phyloP scores from a whole-genome alignment of 1,284 basidiomycete species.

The Ganoderma resinaceum region DNA sequence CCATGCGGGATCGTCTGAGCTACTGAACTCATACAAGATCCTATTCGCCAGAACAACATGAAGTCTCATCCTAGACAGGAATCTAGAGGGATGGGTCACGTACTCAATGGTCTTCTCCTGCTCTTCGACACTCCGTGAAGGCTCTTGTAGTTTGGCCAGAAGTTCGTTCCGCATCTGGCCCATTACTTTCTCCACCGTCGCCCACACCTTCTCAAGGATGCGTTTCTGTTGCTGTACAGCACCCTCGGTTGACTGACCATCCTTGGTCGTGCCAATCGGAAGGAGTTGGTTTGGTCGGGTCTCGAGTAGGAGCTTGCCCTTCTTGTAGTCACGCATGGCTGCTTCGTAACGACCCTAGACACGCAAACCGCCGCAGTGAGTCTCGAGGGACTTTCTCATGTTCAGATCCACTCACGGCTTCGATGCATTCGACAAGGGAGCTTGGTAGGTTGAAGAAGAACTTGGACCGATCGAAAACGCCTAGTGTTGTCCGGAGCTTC shows the following conservation, averaged over 20 bases:
- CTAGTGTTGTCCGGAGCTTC: slow-evolving; percentile 91
- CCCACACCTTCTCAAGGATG: slow-evolving; percentile 97
- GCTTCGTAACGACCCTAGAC: slow-evolving; percentile 89
- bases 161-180: slow-evolving; percentile 87
- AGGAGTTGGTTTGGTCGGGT: slow-evolving; percentile 86
- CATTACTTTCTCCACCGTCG: slow-evolving; percentile 94
- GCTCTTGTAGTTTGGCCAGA: slow-evolving; percentile 82
- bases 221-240: slow-evolving; percentile 86
- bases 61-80: neutral
- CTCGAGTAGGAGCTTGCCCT: slow-evolving; percentile 92
- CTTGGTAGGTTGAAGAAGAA: slow-evolving; percentile 99
- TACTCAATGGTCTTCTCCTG: slow-evolving; percentile 98
- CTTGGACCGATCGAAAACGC: slow-evolving; percentile 95
- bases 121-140: slow-evolving; percentile 84
- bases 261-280: slow-evolving; percentile 64
- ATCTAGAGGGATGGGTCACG: slow-evolving; percentile 4
- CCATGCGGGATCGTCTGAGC: slow-evolving; percentile 90
- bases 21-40: slow-evolving; percentile 84
- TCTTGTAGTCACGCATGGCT: slow-evolving; percentile 96
- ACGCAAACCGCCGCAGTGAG: neutral
- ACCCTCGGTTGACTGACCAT: slow-evolving; percentile 55
- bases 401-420: slow-evolving; percentile 65
- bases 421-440: slow-evolving; percentile 89
- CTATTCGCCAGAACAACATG: slow-evolving; percentile 48
- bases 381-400: neutral